phyloP scores from a whole-genome alignment of 371 early-diverging fungal genomes.

The Apophysomyces ossiformis region DNA sequence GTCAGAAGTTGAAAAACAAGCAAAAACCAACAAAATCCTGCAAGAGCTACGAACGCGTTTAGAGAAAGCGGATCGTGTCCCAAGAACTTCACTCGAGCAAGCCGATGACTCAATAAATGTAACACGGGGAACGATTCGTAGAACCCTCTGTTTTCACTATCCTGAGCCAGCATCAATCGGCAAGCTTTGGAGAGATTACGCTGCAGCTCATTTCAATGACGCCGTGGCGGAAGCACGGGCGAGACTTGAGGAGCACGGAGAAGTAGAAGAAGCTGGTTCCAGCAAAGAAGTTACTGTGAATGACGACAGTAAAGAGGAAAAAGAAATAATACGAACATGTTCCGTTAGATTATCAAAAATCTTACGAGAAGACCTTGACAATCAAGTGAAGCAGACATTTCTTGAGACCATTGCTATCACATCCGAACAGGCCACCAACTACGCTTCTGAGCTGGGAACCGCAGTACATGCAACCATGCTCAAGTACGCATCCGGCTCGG shows the following conservation, averaged over 20 bases:
- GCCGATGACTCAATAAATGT: not conserved
- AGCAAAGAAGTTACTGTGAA: too few species aligned
- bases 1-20: not conserved
- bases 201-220: not conserved
- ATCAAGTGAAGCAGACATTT: slow-evolving; percentile 1
- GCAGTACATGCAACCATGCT: not conserved
- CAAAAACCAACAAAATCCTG: not conserved
- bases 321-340: not conserved
- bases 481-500: not conserved
- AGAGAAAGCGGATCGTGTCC: not conserved
- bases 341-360: not conserved
- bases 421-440: slow-evolving; percentile 7
- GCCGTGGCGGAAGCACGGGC: not conserved
- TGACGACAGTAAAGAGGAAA: too few species aligned
- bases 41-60: not conserved
- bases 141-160: not conserved
- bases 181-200: not conserved
- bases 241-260: not conserved
- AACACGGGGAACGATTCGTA: not conserved
- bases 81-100: not conserved
- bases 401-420: not conserved
- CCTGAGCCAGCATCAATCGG: not conserved
- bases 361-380: not conserved
- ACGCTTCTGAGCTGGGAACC: not conserved
- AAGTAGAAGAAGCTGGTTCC: too few species aligned